Conservation (phyloP, 179 eudicot species). For the Camellia oleifera region DNA sequence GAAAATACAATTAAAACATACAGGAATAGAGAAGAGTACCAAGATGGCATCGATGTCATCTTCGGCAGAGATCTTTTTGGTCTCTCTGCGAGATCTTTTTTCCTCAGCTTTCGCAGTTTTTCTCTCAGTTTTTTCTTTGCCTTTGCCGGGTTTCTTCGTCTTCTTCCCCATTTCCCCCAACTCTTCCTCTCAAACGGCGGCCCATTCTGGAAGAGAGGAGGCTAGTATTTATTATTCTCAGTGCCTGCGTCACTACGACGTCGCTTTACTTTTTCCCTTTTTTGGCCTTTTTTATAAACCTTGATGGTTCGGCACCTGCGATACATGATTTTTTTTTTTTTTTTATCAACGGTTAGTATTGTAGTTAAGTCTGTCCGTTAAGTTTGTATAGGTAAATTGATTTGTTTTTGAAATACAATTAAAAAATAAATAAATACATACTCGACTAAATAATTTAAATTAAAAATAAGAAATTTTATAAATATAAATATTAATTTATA, state of each 20-base stretch:
- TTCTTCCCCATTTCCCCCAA: constrained; percentile 77
- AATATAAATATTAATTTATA: too few relatives aligned
- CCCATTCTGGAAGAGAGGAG: neutral
- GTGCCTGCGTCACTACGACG: neutral
- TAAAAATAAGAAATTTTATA: too few relatives aligned
- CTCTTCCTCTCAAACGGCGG: neutral
- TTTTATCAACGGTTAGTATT: too few relatives aligned
- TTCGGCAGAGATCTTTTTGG: constrained; percentile 85
- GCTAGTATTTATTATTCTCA: neutral
- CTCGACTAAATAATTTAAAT: too few relatives aligned
- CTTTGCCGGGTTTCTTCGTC: constrained; percentile 93
- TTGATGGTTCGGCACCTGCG: too few relatives aligned
- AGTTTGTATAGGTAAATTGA: too few relatives aligned
- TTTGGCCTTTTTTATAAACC: neutral
- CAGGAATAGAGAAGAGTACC: constrained; percentile 30
- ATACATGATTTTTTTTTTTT: too few relatives aligned
- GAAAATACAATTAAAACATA: too few relatives aligned
- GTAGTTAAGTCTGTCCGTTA: too few relatives aligned
- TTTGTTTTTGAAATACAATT: too few relatives aligned
- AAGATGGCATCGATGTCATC: constrained; percentile 97
- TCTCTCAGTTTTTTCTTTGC: constrained; percentile 93
- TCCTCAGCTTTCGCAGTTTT: constrained; percentile 92
- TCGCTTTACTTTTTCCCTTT: neutral
- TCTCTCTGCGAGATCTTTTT: constrained; percentile 74
- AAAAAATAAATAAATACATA: too few relatives aligned